Evolutionary conservation across 176 grass and related monocot genomes (phyloP), one percentile per base, ranked within the genome.

Genomic region (Aegilops bicornis): DNA sequence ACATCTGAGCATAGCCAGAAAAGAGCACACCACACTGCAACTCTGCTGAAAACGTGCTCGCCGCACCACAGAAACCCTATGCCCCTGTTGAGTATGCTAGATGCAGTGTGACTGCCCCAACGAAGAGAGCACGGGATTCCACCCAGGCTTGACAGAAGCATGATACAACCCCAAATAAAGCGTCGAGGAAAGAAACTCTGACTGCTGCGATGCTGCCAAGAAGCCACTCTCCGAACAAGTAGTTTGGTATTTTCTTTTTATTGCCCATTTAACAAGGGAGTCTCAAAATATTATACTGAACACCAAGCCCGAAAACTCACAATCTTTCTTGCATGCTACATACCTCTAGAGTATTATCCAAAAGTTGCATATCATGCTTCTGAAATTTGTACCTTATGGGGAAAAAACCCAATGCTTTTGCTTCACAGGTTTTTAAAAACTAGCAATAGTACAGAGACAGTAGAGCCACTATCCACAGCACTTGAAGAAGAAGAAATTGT

Each of bases 401-500:
- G 22, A 31, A 20, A 67, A 80, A 50, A 61, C 16, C 20, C 12
- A 83, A 63, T 85, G 11, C 16, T 84, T 75, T 47, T 80, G 12
- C 36, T 84, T 87, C 81, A 32, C 81, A 98, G 96, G 19, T 92
- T 98, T 79, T 82, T 92, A 61, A 95, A 98, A 76, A 84, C 79
- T 66, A 94, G 92, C 56, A 94, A 89, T 66, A 67, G 81, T 32
- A 94, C 84, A 82, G 87, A 98, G 73, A 94, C 89, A 86, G 84
- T 95, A 77, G 91, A 89, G 83, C 96, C 88, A 60, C 81, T 86
- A 40, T 69, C 80, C 84, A 78, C 74, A 85, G 76, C 89, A 89
- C 79, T 89, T 82, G 96, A 94, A 93, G 79, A 92, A 27, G 96
- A 98, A 94, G 89, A 91, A 74, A 81, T 93, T 78, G 8, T 95